Percentiles rank a stretch among this genome's conserved stretches.
These are phyloP conservation scores for Sphaerulina vaccinii DNA, from an alignment of 2,329 filamentous ascomycete species.

Conservation along the genomic window DNA sequence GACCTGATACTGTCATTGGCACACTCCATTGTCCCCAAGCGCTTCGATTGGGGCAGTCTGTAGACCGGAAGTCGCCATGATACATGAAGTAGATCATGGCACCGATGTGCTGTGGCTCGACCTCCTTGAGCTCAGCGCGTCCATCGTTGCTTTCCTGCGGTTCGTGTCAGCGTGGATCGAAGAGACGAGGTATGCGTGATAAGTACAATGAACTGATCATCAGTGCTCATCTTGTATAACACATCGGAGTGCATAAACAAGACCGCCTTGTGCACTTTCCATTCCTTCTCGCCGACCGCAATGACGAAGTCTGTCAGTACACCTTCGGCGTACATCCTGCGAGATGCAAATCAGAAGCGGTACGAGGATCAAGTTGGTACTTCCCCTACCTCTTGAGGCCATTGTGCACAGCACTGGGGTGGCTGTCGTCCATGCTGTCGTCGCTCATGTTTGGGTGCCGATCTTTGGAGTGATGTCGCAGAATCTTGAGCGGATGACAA, in stretches of 20 bases:
- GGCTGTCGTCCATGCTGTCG: too few relatives aligned
- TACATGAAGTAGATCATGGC: constrained; percentile 4
- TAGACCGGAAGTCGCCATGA: background rate
- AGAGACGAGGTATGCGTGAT: background rate
- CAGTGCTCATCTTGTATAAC: constrained; percentile 5
- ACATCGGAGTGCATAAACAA: constrained; percentile 1
- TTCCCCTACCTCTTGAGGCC: too few relatives aligned
- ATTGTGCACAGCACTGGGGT: too few relatives aligned
- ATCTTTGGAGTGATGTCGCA: too few relatives aligned
- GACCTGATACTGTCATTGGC: background rate
- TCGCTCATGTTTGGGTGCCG: too few relatives aligned
- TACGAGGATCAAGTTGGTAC: too few relatives aligned
- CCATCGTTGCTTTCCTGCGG: background rate
- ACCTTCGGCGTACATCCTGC: background rate
- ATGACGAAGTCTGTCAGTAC: constrained; percentile 5
- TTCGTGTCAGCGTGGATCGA: background rate
- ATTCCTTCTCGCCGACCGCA: background rate
- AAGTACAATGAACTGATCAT: background rate
- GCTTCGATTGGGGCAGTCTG: background rate
- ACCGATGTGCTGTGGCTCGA: background rate
- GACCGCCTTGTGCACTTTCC: constrained; percentile 1
- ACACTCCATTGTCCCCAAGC: background rate
- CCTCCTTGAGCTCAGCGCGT: constrained; percentile 1
- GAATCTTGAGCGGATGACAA: too few relatives aligned
- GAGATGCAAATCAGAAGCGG: background rate